These are phyloP conservation scores for Dactylonectria macrodidyma DNA, from an alignment of 2,329 filamentous ascomycete species.

Conservation along the genomic window DNA sequence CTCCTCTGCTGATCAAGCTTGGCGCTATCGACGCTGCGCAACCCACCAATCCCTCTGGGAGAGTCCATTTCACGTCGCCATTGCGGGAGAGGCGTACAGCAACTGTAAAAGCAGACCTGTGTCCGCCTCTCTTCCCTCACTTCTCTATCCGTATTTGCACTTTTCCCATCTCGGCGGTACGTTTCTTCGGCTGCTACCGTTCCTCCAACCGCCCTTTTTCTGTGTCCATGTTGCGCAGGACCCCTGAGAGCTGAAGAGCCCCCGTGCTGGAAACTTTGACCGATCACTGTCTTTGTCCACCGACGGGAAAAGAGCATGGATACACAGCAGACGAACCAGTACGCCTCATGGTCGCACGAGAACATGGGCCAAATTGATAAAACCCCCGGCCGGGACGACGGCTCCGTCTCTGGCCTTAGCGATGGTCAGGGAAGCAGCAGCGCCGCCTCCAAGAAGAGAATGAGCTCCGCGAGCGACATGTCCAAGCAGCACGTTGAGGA, in stretches of 20 bases:
- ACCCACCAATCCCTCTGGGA: slow-evolving; percentile 3
- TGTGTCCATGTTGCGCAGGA: slow-evolving; percentile 21
- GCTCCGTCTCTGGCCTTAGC: slow-evolving; percentile 39
- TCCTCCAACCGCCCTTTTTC: slow-evolving; percentile 7
- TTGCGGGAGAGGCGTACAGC: neutral
- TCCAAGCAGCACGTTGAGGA: slow-evolving; percentile 47
- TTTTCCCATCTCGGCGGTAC: neutral
- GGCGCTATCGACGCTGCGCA: slow-evolving; percentile 12
- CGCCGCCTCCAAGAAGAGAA: slow-evolving; percentile 33
- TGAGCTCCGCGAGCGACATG: slow-evolving; percentile 40
- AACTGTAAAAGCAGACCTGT: slow-evolving; percentile 15
- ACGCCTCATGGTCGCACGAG: slow-evolving; percentile 27
- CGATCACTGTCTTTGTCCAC: slow-evolving; percentile 17
- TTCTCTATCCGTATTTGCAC: neutral
- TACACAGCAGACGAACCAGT: slow-evolving; percentile 7
- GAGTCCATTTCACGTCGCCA: neutral
- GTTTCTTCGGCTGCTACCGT: slow-evolving; percentile 12
- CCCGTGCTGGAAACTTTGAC: slow-evolving; percentile 35
- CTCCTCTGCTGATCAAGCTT: neutral
- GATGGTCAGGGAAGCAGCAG: slow-evolving; percentile 18
- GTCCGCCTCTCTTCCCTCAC: neutral
- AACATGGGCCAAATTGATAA: slow-evolving; percentile 35
- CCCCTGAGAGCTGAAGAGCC: slow-evolving; percentile 24
- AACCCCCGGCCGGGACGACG: slow-evolving; percentile 30
- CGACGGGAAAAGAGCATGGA: slow-evolving; percentile 27